Evolutionary conservation across 73 alveolate genomes (phyloP).

Genomic region (Tetrahymena elliotti): DNA sequence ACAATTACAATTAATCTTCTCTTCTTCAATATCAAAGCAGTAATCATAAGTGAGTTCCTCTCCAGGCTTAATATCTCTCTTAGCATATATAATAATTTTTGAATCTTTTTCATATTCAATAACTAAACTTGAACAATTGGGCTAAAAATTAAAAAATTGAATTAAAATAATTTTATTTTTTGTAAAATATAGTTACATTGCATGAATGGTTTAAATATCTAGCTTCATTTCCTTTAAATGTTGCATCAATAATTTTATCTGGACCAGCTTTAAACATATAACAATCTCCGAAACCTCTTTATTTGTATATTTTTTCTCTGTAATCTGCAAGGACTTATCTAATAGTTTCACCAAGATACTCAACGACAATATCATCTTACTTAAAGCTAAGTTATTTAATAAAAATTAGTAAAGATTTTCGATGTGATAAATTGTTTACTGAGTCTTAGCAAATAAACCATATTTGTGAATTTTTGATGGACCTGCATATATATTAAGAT

Average conservation of each 20-base stretch:
- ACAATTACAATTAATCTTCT: slow-evolving; percentile 86
- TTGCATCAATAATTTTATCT: slow-evolving; percentile 91
- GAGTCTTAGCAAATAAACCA: slow-evolving; percentile 88
- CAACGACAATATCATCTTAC: slow-evolving; percentile 92
- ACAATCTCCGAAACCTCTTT: slow-evolving; percentile 95
- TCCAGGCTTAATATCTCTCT: slow-evolving; percentile 76
- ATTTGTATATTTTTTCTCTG: slow-evolving; percentile 80
- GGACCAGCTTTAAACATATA: slow-evolving; percentile 90
- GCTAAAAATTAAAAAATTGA: not conserved
- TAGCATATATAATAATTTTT: slow-evolving; percentile 87
- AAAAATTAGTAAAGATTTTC: not conserved
- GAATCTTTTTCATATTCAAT: slow-evolving; percentile 72
- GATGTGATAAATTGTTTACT: not conserved
- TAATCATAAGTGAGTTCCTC: slow-evolving; percentile 93
- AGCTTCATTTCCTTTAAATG: slow-evolving; percentile 89
- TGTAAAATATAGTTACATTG: slow-evolving; percentile 39
- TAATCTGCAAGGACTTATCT: slow-evolving; percentile 88
- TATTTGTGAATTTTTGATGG: slow-evolving; percentile 90
- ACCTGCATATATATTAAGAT: slow-evolving; percentile 56
- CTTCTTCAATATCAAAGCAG: slow-evolving; percentile 90
- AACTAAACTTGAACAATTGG: slow-evolving; percentile 87
- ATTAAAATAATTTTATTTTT: not conserved
- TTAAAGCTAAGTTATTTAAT: slow-evolving; percentile 43
- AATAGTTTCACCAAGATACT: slow-evolving; percentile 92
- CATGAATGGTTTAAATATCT: slow-evolving; percentile 93